A percentile compares a stretch with the other conserved stretches of the same genome.
Conservation (phyloP, 1,284 basidiomycete species). For the Vanrija humicola region DNA sequence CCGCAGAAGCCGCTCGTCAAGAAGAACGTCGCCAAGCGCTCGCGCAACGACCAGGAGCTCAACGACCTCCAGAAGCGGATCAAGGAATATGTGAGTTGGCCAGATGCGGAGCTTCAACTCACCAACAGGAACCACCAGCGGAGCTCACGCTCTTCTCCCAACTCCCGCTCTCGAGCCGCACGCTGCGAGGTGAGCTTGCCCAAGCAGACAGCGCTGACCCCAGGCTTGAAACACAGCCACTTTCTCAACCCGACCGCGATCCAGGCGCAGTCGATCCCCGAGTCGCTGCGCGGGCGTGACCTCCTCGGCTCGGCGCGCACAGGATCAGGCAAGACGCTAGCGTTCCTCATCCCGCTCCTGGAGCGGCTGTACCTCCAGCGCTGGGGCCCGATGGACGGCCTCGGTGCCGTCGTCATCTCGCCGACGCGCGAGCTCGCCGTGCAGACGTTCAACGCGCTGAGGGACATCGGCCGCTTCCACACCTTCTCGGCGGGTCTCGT, state of each 20-base stretch:
- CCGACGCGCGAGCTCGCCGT: slow-evolving; percentile 94
- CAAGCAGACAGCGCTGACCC: neutral
- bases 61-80: slow-evolving; percentile 37
- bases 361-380: slow-evolving; percentile 68
- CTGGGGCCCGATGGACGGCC: slow-evolving; percentile 76
- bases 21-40: slow-evolving; percentile 42
- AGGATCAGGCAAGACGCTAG: slow-evolving; percentile 78
- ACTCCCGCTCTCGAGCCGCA: slow-evolving; percentile 46
- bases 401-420: slow-evolving; percentile 90
- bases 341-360: slow-evolving; percentile 72
- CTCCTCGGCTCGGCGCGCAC: slow-evolving; percentile 74
- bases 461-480: slow-evolving; percentile 86
- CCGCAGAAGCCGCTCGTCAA: slow-evolving; percentile 24
- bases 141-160: slow-evolving; percentile 45
- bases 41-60: slow-evolving; percentile 44
- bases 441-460: slow-evolving; percentile 93
- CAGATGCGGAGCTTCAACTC: neutral
- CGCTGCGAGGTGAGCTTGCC: slow-evolving; percentile 35
- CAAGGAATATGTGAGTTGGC: slow-evolving; percentile 40
- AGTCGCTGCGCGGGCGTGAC: slow-evolving; percentile 63
- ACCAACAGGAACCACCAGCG: slow-evolving; percentile 23
- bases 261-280: slow-evolving; percentile 61
- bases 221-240: slow-evolving; percentile 77
- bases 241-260: slow-evolving; percentile 86
- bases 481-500: slow-evolving; percentile 91